These are phyloP conservation scores for Penicillium soppii DNA, from an alignment of 495 filamentous ascomycete species.

Conservation along the genomic window DNA sequence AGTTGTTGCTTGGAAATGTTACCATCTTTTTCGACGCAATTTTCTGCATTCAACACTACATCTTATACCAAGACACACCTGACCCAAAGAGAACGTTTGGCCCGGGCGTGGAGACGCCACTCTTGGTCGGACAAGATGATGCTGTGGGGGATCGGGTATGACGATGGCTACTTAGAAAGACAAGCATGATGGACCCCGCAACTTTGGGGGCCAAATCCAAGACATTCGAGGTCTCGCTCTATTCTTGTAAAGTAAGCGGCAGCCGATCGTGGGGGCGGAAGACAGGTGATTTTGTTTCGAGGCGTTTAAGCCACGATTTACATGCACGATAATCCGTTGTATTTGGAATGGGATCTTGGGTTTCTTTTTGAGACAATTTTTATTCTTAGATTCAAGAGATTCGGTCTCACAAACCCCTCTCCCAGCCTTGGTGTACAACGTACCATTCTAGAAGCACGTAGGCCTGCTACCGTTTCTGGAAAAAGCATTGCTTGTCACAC, in stretches of 20 bases:
- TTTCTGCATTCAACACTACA: constrained; percentile 86
- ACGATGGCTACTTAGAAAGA: neutral
- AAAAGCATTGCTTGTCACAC: neutral
- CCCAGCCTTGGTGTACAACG: neutral
- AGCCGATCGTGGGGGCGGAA: constrained; percentile 7
- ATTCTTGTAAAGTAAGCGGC: constrained; percentile 13
- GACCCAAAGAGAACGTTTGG: constrained; percentile 16
- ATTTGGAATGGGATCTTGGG: neutral
- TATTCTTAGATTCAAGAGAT: neutral
- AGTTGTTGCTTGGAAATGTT: constrained; percentile 80
- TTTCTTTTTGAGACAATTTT: neutral
- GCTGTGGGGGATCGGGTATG: neutral
- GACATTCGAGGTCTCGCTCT: constrained; percentile 13
- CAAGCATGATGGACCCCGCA: neutral
- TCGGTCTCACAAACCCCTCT: neutral
- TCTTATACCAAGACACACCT: constrained; percentile 57
- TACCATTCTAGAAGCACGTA: neutral
- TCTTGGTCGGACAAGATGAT: constrained; percentile 23
- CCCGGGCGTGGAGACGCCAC: constrained; percentile 24
- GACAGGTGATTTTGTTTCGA: too few relatives aligned
- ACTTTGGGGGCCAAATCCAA: constrained; percentile 13
- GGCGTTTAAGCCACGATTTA: neutral
- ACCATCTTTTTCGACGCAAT: constrained; percentile 82
- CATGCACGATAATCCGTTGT: neutral
- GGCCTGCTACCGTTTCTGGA: neutral